These are phyloP conservation scores for Xenosphaeropsis pyriputrescens DNA, from an alignment of 2,329 filamentous ascomycete species.

Conservation along the genomic window DNA sequence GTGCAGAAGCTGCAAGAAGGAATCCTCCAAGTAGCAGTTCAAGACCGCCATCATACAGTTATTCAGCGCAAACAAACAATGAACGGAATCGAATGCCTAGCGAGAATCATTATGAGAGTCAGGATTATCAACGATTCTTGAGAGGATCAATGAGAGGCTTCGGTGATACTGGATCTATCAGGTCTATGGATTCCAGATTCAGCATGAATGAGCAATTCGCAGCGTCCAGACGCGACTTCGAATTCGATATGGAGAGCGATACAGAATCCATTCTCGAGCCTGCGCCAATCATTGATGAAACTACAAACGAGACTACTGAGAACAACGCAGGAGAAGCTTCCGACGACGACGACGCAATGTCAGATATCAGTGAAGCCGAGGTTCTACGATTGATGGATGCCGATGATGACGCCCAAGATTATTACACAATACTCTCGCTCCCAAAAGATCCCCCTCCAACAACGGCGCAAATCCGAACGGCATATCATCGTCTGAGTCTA, in stretches of 20 bases:
- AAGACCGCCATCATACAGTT: no score
- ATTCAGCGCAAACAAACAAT: no score
- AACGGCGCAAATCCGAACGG: slow-evolving; percentile 24
- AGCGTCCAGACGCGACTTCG: slow-evolving; percentile 2
- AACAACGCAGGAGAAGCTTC: not conserved
- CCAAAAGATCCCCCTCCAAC: slow-evolving; percentile 22
- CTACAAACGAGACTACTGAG: not conserved
- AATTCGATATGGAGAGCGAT: slow-evolving; percentile 1
- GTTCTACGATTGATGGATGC: slow-evolving; percentile 1
- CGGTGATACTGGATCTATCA: slow-evolving; percentile 1
- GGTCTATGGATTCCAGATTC: slow-evolving; percentile 2
- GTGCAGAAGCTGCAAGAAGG: no score
- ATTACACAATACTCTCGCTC: slow-evolving; percentile 25
- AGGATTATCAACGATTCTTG: no score
- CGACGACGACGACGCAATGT: not conserved
- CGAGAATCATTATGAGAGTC: no score
- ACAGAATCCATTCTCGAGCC: slow-evolving; percentile 1
- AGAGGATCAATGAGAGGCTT: no score
- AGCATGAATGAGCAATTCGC: slow-evolving; percentile 4
- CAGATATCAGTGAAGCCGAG: slow-evolving; percentile 2
- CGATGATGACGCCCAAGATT: slow-evolving; percentile 15
- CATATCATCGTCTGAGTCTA: slow-evolving; percentile 24
- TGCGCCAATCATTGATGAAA: not conserved
- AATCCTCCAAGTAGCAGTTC: no score
- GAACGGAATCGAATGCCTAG: no score